A percentile compares a stretch with the other conserved stretches of the same genome.
phyloP scores from a whole-genome alignment of 805 yeast species.

The Candida tibetensis region DNA sequence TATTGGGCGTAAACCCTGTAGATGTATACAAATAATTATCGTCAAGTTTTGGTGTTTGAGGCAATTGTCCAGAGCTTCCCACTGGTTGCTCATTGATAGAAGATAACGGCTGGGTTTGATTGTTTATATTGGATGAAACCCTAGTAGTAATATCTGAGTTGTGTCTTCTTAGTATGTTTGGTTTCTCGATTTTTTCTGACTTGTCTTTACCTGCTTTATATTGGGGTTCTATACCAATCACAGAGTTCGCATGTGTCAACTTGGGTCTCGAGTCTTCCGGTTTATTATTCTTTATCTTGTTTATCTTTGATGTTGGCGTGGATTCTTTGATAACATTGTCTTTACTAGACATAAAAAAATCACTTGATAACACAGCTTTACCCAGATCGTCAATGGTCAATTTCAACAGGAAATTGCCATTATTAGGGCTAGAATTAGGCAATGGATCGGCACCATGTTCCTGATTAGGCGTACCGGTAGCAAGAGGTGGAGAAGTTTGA shows the following conservation, averaged over 20 bases:
- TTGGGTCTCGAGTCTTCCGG: conserved; percentile 11
- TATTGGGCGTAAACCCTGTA: conserved; percentile 31
- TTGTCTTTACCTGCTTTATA: conserved; percentile 1
- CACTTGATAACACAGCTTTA: conserved; percentile 34
- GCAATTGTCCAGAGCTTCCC: conserved; percentile 14
- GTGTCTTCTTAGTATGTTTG: conserved; percentile 19
- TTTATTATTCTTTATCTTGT: conserved; percentile 1
- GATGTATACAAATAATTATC: conserved; percentile 24
- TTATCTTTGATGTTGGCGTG: conserved; percentile 1
- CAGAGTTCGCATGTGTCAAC: conserved; percentile 25
- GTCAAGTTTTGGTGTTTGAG: conserved; percentile 36
- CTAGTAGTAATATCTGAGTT: conserved; percentile 23
- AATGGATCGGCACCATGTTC: not conserved
- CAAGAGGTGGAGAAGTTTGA: not conserved
- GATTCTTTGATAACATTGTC: conserved; percentile 1
- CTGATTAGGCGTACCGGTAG: not conserved
- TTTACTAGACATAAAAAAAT: conserved; percentile 12
- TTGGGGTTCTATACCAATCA: conserved; percentile 25
- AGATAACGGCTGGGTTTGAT: conserved; percentile 5
- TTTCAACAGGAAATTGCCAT: conserved; percentile 28
- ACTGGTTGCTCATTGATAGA: conserved; percentile 13
- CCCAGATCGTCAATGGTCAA: conserved; percentile 42
- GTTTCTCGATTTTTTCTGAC: not conserved
- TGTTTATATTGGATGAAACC: conserved; percentile 5
- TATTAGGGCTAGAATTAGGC: not conserved